Evolutionary conservation across 176 grass and related monocot species (phyloP).

Genomic region (Zizania latifolia): DNA sequence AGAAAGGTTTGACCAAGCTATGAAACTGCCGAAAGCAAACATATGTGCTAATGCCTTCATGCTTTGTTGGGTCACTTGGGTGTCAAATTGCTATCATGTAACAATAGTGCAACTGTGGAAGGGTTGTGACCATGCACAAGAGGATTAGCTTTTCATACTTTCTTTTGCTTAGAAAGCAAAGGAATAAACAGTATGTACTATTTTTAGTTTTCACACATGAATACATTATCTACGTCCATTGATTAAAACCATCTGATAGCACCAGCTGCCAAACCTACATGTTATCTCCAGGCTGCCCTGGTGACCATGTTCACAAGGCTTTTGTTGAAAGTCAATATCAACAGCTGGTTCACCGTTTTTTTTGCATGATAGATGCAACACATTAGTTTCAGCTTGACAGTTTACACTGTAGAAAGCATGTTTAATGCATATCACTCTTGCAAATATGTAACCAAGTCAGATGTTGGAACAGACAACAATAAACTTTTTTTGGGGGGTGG

Average conservation of each 20-base stretch:
- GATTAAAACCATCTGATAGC: slow-evolving; percentile 15
- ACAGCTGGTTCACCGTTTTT: slow-evolving; percentile 7
- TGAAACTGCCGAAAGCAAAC: slow-evolving; percentile 16
- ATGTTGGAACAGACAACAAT: neutral
- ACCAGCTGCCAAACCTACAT: slow-evolving; percentile 47
- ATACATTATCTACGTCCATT: slow-evolving; percentile 12
- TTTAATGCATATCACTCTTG: neutral
- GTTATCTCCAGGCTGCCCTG: slow-evolving; percentile 16
- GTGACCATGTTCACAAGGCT: slow-evolving; percentile 13
- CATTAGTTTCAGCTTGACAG: slow-evolving; percentile 15
- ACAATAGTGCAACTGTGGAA: slow-evolving; percentile 24
- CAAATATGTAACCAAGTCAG: neutral
- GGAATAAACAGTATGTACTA: neutral
- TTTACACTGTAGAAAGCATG: neutral
- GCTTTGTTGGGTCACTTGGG: slow-evolving; percentile 27
- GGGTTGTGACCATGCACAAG: slow-evolving; percentile 7
- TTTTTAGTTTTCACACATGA: neutral
- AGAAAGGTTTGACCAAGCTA: slow-evolving; percentile 21
- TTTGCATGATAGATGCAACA: slow-evolving; percentile 21
- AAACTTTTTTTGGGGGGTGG: neutral
- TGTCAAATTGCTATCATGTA: slow-evolving; percentile 17
- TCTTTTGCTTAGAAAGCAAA: slow-evolving; percentile 15
- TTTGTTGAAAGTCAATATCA: slow-evolving; percentile 32
- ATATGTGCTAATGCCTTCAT: slow-evolving; percentile 20
- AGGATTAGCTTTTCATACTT: slow-evolving; percentile 11